phyloP scores from a whole-genome alignment of 441 rosid species.

The Aquilaria agallochum region DNA sequence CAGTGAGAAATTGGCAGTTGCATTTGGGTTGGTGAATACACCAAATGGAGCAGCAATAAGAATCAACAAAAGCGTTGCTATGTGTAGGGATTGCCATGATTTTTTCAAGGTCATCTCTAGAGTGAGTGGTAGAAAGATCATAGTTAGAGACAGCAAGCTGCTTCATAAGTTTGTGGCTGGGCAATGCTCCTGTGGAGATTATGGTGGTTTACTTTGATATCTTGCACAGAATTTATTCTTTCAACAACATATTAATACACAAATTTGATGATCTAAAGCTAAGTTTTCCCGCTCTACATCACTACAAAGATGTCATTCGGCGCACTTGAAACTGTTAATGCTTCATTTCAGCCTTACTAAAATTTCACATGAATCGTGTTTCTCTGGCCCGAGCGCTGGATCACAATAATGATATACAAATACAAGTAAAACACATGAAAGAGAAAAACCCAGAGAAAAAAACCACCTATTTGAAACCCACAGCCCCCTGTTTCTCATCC shows the following conservation, averaged over 20 bases:
- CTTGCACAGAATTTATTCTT: not conserved
- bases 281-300: no score
- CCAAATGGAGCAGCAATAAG: conserved; percentile 26
- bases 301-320: no score
- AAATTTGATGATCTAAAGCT: no score
- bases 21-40: conserved; percentile 43
- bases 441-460: conserved; percentile 6
- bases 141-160: conserved; percentile 43
- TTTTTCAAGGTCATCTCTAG: conserved; percentile 37
- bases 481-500: no score
- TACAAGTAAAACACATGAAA: not conserved
- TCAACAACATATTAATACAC: no score
- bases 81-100: conserved; percentile 52
- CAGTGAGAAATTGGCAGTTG: conserved; percentile 46
- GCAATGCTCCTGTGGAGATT: conserved; percentile 46
- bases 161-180: conserved; percentile 50
- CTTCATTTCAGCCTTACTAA: not conserved
- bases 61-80: conserved; percentile 30
- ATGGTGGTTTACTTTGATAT: conserved; percentile 25
- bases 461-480: no score
- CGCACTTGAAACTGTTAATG: not conserved
- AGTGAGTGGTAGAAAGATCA: conserved; percentile 29
- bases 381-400: not conserved
- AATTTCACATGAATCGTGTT: not conserved
- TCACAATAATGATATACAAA: not conserved